Conservation (phyloP, 2,329 filamentous ascomycete species). For the Graphium sp. region DNA sequence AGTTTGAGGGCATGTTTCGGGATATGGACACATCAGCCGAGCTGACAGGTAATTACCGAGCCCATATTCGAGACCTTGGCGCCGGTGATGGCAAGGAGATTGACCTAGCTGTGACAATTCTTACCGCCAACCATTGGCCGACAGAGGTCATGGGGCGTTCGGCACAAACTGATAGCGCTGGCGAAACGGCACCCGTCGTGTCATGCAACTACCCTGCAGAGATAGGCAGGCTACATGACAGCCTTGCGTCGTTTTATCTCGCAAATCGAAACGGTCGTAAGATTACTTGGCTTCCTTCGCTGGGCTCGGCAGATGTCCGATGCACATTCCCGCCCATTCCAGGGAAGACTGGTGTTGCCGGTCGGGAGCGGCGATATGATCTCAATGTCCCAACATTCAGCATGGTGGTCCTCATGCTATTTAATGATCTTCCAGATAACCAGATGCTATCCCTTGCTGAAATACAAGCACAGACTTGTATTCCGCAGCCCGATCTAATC, state of each 20-base stretch:
- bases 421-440: conserved; percentile 55
- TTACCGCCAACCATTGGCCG: conserved; percentile 93
- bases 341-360: conserved; percentile 46
- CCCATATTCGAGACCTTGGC: conserved; percentile 35
- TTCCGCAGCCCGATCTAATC: conserved; percentile 56
- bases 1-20: conserved; percentile 95
- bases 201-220: conserved; percentile 64
- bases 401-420: conserved; percentile 78
- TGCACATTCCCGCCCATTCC: conserved; percentile 59
- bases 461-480: conserved; percentile 68
- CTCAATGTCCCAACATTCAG: conserved; percentile 84
- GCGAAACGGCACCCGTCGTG: conserved; percentile 16
- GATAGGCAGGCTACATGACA: conserved; percentile 60
- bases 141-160: conserved; percentile 64
- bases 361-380: conserved; percentile 63
- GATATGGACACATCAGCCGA: conserved; percentile 84
- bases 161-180: conserved; percentile 7
- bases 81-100: conserved; percentile 35
- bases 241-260: conserved; percentile 80
- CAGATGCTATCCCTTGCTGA: conserved; percentile 48
- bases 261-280: conserved; percentile 75
- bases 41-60: conserved; percentile 60
- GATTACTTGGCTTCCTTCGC: conserved; percentile 61
- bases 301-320: conserved; percentile 71
- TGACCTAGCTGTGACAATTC: conserved; percentile 68